Conservation (phyloP, 1,139 yeast genomes). For the Candida sanyaensis region DNA sequence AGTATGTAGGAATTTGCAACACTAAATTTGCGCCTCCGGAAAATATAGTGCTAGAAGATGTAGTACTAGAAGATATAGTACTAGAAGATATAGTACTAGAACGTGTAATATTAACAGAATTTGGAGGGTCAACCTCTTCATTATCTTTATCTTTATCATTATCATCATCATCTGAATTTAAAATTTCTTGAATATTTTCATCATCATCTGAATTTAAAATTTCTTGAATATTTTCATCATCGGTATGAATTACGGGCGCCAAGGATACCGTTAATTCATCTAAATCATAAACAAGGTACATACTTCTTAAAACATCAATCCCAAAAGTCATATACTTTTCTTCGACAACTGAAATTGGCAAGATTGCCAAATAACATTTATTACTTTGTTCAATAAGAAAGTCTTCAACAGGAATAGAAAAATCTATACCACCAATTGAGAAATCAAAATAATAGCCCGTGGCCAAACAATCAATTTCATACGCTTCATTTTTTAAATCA, state of each 20-base stretch:
- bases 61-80: too few relatives aligned
- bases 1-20: too few relatives aligned
- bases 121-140: too few relatives aligned
- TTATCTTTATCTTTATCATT: too few relatives aligned
- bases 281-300: constrained; percentile 29
- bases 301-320: constrained; percentile 25
- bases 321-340: constrained; percentile 19
- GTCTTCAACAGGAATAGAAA: constrained; percentile 28
- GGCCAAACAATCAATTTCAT: constrained; percentile 19
- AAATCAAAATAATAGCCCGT: constrained; percentile 22
- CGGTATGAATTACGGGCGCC: constrained; percentile 1
- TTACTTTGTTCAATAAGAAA: constrained; percentile 15
- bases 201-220: constrained; percentile 15
- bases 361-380: constrained; percentile 20
- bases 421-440: constrained; percentile 28
- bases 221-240: constrained; percentile 1
- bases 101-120: too few relatives aligned
- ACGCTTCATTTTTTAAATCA: constrained; percentile 13
- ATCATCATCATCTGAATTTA: too few relatives aligned
- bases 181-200: constrained; percentile 16
- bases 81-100: too few relatives aligned
- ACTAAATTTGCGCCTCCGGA: too few relatives aligned
- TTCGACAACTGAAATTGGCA: constrained; percentile 14
- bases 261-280: constrained; percentile 14
- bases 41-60: too few relatives aligned